Evolutionary conservation across 768 basidiomycete species (phyloP), one percentile per base, ranked within the genome.

Genomic region (Lactarius deliciosus): DNA sequence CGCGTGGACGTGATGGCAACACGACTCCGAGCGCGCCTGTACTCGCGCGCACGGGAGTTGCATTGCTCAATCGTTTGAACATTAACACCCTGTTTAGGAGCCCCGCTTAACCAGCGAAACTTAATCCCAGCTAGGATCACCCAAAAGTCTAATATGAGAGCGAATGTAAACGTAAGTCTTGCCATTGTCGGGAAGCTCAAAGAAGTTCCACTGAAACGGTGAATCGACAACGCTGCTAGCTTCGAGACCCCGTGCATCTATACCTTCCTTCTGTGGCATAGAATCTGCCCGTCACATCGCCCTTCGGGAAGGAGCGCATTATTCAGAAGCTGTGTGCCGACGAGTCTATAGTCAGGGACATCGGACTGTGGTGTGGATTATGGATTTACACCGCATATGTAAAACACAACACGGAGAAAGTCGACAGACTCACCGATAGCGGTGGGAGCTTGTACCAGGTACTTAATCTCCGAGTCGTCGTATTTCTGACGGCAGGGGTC

Each of bases 401-500:
- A 32, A 7, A 32, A 7, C 32, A 32, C 1, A 32, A 32, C 32
- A 11, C 1, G 18, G 3, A 60, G 45, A 65, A n/a, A 28, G 40
- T 22, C 22, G 25, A 11, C 36, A 22, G 5, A 75, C 82, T 63
- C 66, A 83, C 82, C 80, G 16, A 77, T 73, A 20, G 78, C 6
- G 32, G 5, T 30, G 30, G 30, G 32, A 1, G 32, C 32, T 77
- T 57, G 79, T 81, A 13, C 83, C 81, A 82, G 82, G 66, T 84
- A 85, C 69, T 85, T 83, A 11, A 84, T 79, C 71, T 85, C n/a
- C n/a, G n/a, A n/a, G n/a, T n/a, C 84, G 63, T 80, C 81, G 45
- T 74, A 75, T 54, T 78, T 78, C 47, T 79, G 22, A 85, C 86
- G 45, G 81, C 69, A 1, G 92, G 92, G 0, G 92, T 93, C 72